phyloP scores from a whole-genome alignment of 345 rosid species.

The Angophora floribunda region DNA sequence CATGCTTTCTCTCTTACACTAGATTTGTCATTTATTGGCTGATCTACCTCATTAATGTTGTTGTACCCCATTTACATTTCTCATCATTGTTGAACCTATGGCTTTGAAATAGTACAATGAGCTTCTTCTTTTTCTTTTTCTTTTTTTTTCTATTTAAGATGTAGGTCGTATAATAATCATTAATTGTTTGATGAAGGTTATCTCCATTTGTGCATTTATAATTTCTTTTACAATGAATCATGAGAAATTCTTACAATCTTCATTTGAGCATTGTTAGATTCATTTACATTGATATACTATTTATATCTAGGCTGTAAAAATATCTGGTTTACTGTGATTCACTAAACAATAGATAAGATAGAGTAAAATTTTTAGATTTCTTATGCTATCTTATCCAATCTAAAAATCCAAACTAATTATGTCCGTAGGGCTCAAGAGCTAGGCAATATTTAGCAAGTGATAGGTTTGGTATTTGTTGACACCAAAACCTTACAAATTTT shows the following conservation, averaged over 20 bases:
- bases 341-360: background rate
- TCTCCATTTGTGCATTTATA: background rate
- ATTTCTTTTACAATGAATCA: background rate
- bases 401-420: background rate
- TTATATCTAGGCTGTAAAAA: background rate
- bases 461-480: background rate
- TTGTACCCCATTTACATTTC: background rate
- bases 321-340: too few relatives aligned
- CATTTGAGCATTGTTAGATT: background rate
- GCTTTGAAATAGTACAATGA: background rate
- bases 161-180: background rate
- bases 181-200: background rate
- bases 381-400: background rate
- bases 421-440: background rate
- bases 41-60: background rate
- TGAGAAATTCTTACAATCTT: background rate
- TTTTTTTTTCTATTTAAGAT: background rate
- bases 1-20: background rate
- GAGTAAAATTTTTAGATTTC: background rate
- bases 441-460: background rate
- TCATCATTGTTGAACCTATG: too few relatives aligned
- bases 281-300: background rate
- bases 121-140: background rate
- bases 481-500: background rate
- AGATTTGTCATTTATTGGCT: rapidly evolving